These are phyloP conservation scores for Pinus albicaulis DNA, from an alignment of 75 land plant genomes.

Conservation along the genomic window DNA sequence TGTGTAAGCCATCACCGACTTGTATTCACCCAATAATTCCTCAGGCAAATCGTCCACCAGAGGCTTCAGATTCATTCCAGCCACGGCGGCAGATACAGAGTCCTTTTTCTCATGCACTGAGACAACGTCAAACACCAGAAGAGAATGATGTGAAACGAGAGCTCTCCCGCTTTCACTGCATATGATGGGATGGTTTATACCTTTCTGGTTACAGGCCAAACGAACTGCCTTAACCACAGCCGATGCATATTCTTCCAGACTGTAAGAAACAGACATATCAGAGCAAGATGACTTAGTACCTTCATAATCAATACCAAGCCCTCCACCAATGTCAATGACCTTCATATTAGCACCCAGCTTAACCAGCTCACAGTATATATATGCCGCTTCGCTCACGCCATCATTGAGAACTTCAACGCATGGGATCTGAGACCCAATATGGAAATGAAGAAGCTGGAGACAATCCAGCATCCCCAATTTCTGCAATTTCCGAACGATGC, in stretches of 20 bases:
- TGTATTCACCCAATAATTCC: constrained; percentile 30
- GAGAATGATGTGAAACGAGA: constrained; percentile 91
- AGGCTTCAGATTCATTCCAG: background rate
- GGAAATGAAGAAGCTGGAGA: constrained; percentile 89
- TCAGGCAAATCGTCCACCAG: constrained; percentile 29
- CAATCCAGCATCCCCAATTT: constrained; percentile 68
- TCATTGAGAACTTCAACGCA: constrained; percentile 61
- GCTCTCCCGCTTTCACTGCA: constrained; percentile 96
- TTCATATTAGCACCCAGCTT: constrained; percentile 79
- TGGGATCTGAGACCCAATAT: constrained; percentile 98
- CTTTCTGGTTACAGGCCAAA: constrained; percentile 53
- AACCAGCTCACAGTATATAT: constrained; percentile 80
- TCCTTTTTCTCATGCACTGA: constrained; percentile 23
- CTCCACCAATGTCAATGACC: constrained; percentile 88
- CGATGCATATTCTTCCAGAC: constrained; percentile 67
- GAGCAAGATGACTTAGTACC: constrained; percentile 68
- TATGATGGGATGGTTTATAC: constrained; percentile 56
- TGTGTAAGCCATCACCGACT: constrained; percentile 31
- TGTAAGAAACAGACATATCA: constrained; percentile 85
- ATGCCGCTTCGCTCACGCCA: constrained; percentile 84
- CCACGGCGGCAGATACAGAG: background rate
- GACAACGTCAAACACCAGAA: constrained; percentile 80
- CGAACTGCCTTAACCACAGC: constrained; percentile 65
- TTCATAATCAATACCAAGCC: constrained; percentile 92
- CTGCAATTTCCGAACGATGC: constrained; percentile 49